Evolutionary conservation across 495 filamentous ascomycete genomes (phyloP).

Genomic region (Xylaria grammica): DNA sequence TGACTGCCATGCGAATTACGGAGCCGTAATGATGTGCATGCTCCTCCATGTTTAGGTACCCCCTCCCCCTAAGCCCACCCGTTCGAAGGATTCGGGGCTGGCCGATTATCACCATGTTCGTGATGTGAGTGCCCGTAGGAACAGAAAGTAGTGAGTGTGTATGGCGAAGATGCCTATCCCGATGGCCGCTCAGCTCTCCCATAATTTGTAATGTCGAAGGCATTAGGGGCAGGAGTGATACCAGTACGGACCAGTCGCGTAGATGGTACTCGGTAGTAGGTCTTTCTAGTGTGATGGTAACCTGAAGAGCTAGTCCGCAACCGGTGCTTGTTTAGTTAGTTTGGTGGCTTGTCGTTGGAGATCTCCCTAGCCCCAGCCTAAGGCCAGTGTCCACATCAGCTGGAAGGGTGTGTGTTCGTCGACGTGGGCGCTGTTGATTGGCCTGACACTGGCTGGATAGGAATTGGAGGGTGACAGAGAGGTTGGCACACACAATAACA

Average conservation of each 20-base stretch:
- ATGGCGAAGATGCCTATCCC: neutral
- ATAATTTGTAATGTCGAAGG: slow-evolving; percentile 17
- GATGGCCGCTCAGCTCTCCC: slow-evolving; percentile 4
- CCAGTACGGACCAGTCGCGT: neutral
- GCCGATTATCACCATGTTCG: neutral
- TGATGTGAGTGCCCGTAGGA: neutral
- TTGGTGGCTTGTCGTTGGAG: slow-evolving; percentile 29
- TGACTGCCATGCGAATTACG: slow-evolving; percentile 15
- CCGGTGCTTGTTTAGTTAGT: slow-evolving; percentile 32
- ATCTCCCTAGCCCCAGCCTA: slow-evolving; percentile 29
- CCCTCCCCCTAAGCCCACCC: neutral
- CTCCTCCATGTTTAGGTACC: slow-evolving; percentile 12
- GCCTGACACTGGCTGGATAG: slow-evolving; percentile 30
- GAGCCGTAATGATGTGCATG: slow-evolving; percentile 24
- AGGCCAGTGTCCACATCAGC: slow-evolving; percentile 24
- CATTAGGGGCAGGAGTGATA: neutral
- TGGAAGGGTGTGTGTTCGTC: slow-evolving; percentile 37
- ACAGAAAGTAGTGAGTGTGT: neutral
- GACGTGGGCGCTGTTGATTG: slow-evolving; percentile 41
- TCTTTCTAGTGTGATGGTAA: neutral
- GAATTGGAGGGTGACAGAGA: slow-evolving; percentile 38
- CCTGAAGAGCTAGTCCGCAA: slow-evolving; percentile 19
- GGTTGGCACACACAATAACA: slow-evolving; percentile 36
- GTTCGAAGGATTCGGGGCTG: slow-evolving; percentile 19
- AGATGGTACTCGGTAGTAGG: neutral